Evolutionary conservation across 495 filamentous ascomycete genomes (phyloP), one percentile per base, ranked within the genome.

Genomic region (Lasiosphaeria miniovina): DNA sequence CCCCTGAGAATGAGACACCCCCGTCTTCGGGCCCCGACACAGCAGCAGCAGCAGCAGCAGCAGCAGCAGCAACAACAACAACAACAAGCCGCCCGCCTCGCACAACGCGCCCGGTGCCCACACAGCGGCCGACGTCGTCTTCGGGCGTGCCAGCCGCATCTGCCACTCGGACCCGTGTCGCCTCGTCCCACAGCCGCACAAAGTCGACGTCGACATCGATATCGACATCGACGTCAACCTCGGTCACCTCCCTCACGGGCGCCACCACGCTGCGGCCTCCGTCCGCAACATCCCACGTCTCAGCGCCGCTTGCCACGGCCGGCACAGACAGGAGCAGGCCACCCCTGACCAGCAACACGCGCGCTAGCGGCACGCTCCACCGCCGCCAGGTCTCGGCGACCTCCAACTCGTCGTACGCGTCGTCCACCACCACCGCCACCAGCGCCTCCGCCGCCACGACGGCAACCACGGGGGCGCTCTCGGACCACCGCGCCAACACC

Each of bases 221-320:
- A 24, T 24, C 24, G 24, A 24, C 24, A 24, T 24, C 24, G 24
- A 24, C 24, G 24, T 24, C 24, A 24, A 24, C 24, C 11, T 73
- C 75, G 10, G 70, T 74, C 36, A 80, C 79, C 12, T 63, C 71
- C 32, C 66, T 81, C 24, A 75, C 67, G 32, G 55, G 74, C 59
- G 67, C 74, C 10, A 79, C 77, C 4, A 74, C 67, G 40, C 74
- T 82, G 6, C 75, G 74, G 2, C 80, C 79, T 9, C 72, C 75
- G 3, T 68, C 68, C 4, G 64, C 63, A 34, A 45, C 65, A 36
- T 67, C 66, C 24, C 52, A 65, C 33, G 12, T 64, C 54, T n/a
- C 45, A 61, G 52, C 41, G 55, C 67, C 15, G 64, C 68, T 15
- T 35, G 31, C 38, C 52, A 40, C 38, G 15, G 14, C 15, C 36